These are phyloP conservation scores for Neofusicoccum ribis DNA, from an alignment of 2,329 filamentous ascomycete species.

Conservation along the genomic window DNA sequence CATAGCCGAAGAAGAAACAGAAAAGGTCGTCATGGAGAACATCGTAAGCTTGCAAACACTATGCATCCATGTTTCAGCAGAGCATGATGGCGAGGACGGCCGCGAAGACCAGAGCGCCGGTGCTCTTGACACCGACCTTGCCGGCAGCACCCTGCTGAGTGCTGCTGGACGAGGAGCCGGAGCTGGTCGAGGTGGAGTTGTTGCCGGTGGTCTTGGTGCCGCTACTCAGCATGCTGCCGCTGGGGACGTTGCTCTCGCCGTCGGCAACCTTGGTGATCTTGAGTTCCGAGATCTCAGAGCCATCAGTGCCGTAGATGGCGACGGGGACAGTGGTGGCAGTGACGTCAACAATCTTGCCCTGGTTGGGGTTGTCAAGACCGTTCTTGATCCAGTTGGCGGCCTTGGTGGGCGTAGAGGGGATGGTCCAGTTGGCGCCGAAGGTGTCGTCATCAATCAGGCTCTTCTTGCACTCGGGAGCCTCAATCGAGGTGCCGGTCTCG, in stretches of 20 bases:
- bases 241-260: slow-evolving; percentile 57
- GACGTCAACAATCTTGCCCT: slow-evolving; percentile 59
- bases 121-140: slow-evolving; percentile 20
- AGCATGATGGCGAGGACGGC: slow-evolving; percentile 17
- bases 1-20: not conserved
- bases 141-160: slow-evolving; percentile 19
- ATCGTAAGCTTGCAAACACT: slow-evolving; percentile 15
- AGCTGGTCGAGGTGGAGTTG: not conserved
- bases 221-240: slow-evolving; percentile 34
- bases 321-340: slow-evolving; percentile 56
- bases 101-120: slow-evolving; percentile 18
- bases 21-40: slow-evolving; percentile 9
- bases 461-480: slow-evolving; percentile 64
- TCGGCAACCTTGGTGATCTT: slow-evolving; percentile 56
- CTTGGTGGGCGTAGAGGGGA: slow-evolving; percentile 68
- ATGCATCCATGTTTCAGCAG: slow-evolving; percentile 18
- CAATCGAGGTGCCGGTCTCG: slow-evolving; percentile 54
- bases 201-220: slow-evolving; percentile 9
- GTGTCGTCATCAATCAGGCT: slow-evolving; percentile 69
- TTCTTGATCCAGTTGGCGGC: slow-evolving; percentile 72
- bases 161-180: slow-evolving; percentile 10
- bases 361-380: slow-evolving; percentile 66
- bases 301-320: slow-evolving; percentile 58
- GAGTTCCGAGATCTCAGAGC: slow-evolving; percentile 62
- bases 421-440: slow-evolving; percentile 58